A percentile compares a stretch with the other conserved stretches of the same genome.
These are phyloP conservation scores for Berberis thunbergii DNA, from an alignment of 164 flowering plant species.

Conservation along the genomic window DNA sequence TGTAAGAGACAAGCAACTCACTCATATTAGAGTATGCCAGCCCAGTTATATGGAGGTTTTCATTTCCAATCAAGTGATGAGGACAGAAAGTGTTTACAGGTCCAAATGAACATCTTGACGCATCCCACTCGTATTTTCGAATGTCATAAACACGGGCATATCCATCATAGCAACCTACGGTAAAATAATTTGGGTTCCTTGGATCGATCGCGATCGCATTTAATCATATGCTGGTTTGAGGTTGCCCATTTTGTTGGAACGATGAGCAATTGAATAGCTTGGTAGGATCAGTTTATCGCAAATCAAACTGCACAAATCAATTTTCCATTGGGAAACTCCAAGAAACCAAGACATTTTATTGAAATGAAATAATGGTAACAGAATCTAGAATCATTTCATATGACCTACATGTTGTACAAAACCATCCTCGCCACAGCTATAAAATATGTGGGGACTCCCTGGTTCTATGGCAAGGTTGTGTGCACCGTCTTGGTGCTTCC, in stretches of 20 bases:
- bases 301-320: slow-evolving; percentile 58
- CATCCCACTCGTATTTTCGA: slow-evolving; percentile 33
- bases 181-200: slow-evolving; percentile 51
- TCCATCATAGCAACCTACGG: slow-evolving; percentile 62
- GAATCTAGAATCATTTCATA: not conserved
- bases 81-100: slow-evolving; percentile 52
- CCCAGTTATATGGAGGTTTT: slow-evolving; percentile 48
- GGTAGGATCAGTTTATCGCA: slow-evolving; percentile 44
- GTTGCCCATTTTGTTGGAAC: slow-evolving; percentile 22
- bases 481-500: slow-evolving; percentile 50
- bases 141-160: slow-evolving; percentile 76
- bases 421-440: slow-evolving; percentile 76
- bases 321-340: slow-evolving; percentile 5
- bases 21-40: slow-evolving; percentile 53
- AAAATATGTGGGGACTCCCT: slow-evolving; percentile 64
- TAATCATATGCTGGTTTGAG: slow-evolving; percentile 22
- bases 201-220: slow-evolving; percentile 65
- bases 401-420: slow-evolving; percentile 54
- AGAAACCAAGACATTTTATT: not conserved
- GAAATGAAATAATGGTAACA: not conserved
- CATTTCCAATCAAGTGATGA: slow-evolving; percentile 29
- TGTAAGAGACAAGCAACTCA: slow-evolving; percentile 70
- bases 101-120: slow-evolving; percentile 24
- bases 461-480: slow-evolving; percentile 68
- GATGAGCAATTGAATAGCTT: slow-evolving; percentile 53